Percentiles rank a stretch among this genome's conserved stretches.
Conservation (phyloP, 257 asterid species). For the Avicennia marina region DNA sequence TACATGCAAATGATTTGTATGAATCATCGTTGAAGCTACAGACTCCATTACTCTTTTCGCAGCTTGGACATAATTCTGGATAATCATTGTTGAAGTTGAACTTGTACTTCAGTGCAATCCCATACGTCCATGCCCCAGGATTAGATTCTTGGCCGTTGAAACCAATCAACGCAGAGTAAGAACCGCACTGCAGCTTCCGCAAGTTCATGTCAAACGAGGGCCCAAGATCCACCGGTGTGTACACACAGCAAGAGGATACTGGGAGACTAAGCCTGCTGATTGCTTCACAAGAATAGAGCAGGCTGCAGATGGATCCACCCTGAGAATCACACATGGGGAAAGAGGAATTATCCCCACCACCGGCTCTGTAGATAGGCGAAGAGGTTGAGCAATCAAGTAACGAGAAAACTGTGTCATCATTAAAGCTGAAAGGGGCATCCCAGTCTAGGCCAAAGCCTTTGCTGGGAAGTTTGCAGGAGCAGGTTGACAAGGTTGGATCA, state of each 20-base stretch:
- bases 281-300: constrained; percentile 58
- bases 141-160: constrained; percentile 45
- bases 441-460: constrained; percentile 77
- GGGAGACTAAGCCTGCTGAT: constrained; percentile 50
- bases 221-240: constrained; percentile 83
- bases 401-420: constrained; percentile 53
- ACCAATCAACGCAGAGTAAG: constrained; percentile 67
- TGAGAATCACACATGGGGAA: constrained; percentile 54
- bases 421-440: constrained; percentile 69
- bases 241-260: constrained; percentile 63
- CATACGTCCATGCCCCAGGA: constrained; percentile 68
- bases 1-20: constrained; percentile 46
- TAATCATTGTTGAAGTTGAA: constrained; percentile 66
- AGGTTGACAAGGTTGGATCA: constrained; percentile 82
- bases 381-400: constrained; percentile 61
- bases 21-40: constrained; percentile 52
- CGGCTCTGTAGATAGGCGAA: constrained; percentile 40
- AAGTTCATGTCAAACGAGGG: constrained; percentile 76
- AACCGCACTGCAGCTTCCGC: constrained; percentile 48
- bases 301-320: constrained; percentile 50
- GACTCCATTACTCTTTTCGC: constrained; percentile 79
- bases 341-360: constrained; percentile 29
- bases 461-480: constrained; percentile 69
- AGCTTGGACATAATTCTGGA: constrained; percentile 55
- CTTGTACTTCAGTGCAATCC: constrained; percentile 68